Conservation (phyloP, 768 basidiomycete genomes). For the Sarcodon sp. region DNA sequence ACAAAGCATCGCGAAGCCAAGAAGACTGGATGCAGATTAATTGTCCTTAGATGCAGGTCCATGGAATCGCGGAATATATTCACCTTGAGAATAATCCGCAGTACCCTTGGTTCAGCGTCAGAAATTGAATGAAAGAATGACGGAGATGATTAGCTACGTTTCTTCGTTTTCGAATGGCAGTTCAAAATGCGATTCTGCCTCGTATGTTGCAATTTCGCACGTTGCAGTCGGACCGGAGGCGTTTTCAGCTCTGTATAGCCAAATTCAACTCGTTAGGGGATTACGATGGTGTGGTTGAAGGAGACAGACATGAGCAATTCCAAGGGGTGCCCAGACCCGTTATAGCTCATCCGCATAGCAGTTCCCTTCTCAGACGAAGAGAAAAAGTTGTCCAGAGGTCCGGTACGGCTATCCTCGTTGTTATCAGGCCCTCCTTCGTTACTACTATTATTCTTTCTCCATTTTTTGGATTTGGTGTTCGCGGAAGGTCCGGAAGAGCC, state of each 20-base stretch:
- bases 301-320: constrained; percentile 62
- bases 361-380: constrained; percentile 49
- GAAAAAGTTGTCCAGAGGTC: constrained; percentile 43
- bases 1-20: constrained; percentile 87
- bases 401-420: constrained; percentile 18
- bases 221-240: constrained; percentile 73
- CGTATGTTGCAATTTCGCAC: constrained; percentile 79
- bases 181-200: constrained; percentile 71
- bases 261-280: background rate
- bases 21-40: constrained; percentile 39
- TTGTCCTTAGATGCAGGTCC: background rate
- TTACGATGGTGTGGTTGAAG: background rate
- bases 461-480: constrained; percentile 23
- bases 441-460: constrained; percentile 32
- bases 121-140: background rate
- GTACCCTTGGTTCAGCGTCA: constrained; percentile 27
- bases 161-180: constrained; percentile 63
- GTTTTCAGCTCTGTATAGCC: constrained; percentile 50
- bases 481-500: constrained; percentile 51
- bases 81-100: constrained; percentile 82
- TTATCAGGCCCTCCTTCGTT: constrained; percentile 31
- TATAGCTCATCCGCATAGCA: constrained; percentile 77
- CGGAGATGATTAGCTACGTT: constrained; percentile 26
- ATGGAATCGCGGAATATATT: constrained; percentile 2
- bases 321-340: constrained; percentile 66